Base-by-base conservation (phyloP, 164 flowering plant species). In the Warburgia ugandensis region DNA sequence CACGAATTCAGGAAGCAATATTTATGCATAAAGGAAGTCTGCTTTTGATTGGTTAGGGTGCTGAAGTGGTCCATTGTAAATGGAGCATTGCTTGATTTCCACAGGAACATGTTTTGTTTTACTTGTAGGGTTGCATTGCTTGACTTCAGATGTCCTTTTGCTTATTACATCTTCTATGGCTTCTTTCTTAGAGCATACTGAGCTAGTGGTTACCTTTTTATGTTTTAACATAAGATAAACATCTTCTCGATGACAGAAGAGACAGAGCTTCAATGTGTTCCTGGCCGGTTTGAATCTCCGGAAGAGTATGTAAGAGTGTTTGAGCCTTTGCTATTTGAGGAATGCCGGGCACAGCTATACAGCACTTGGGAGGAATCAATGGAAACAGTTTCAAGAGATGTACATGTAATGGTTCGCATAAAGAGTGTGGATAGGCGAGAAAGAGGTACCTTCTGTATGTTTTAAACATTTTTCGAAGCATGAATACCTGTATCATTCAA, bases 271-370 rank as follows among this genome's bases (percentile, higher is more conserved):
- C 95, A 92, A 54, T 68, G 86, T 63, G 97, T 92, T 55, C 99
- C 99, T 59, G 94, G 83, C 21, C 74, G 61, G 50, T 92, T 92
- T 73, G 99, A 84, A 55, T 88, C 99, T 51, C 86, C 80, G 6
- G 99, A 92, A 57, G 97, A 92, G 66, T 92, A 92, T 69, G 70
- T 86, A 3, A 67, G 86, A 67, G 99, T 88, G 5, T 92, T 92
- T 78, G 99, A 92, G 69, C 99, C 99, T 62, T 62, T 92, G 54
- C 89, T 92, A 55, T 92, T 92, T 81, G 99, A 92, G 70, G 99
- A 92, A 68, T 92, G 99, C 60, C 86, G 95, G 14, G 99, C 97
- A 37, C 99, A 92, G 48, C 77, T 86, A 31, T 79, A 80, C 70
- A 88, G 94, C 61, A 79, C 91, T 0, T 92, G 94, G 99, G 99